These are phyloP conservation scores for Acorus gramineus DNA, from an alignment of 106 monocot genomes.

Conservation along the genomic window DNA sequence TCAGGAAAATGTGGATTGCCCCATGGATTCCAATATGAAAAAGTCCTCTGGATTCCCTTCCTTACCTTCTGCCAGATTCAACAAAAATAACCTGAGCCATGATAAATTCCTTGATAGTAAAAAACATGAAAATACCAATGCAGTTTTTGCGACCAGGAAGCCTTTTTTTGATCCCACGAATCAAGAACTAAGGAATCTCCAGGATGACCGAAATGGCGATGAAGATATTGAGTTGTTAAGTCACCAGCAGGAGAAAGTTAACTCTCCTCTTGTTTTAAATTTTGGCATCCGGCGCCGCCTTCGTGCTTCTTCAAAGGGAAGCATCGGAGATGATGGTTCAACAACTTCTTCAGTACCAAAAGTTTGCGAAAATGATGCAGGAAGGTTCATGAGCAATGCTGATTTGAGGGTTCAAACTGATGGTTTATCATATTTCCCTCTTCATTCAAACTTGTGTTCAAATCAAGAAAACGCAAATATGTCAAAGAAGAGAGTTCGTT, in stretches of 20 bases:
- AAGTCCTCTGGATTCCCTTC: too few relatives aligned
- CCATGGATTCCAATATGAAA: too few relatives aligned
- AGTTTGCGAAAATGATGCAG: constrained; percentile 3
- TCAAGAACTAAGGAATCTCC: background rate
- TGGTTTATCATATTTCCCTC: background rate
- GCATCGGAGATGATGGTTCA: constrained; percentile 11
- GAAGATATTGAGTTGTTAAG: background rate
- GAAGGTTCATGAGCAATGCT: background rate
- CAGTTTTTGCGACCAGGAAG: constrained; percentile 1
- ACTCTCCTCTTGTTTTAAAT: constrained; percentile 14
- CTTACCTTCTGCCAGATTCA: too few relatives aligned
- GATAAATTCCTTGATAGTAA: too few relatives aligned
- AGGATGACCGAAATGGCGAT: constrained; percentile 1
- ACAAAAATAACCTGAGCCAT: too few relatives aligned
- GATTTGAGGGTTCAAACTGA: constrained; percentile 1
- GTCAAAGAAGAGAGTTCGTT: constrained; percentile 41
- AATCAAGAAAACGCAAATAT: constrained; percentile 1
- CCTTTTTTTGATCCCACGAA: background rate
- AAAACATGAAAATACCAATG: background rate
- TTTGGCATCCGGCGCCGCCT: constrained; percentile 10
- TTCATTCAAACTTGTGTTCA: constrained; percentile 4
- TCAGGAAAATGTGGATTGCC: too few relatives aligned
- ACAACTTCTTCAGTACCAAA: constrained; percentile 7
- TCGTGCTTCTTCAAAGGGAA: constrained; percentile 12
- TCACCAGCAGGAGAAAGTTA: constrained; percentile 14